These are phyloP conservation scores for Suhomyces terraborum DNA, from an alignment of 1,139 yeast genomes.

Conservation along the genomic window DNA sequence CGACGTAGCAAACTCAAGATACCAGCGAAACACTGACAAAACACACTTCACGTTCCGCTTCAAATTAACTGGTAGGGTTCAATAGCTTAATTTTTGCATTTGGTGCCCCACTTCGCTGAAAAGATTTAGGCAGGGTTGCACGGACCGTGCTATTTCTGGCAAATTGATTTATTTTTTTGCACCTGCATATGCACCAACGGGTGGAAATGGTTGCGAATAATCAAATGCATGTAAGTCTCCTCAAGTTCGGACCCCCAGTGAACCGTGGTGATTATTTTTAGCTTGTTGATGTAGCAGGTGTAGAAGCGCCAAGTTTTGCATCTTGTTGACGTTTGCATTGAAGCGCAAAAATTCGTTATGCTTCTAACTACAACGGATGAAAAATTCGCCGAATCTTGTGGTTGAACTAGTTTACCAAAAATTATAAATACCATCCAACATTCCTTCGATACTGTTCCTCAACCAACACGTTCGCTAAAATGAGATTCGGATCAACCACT, in stretches of 20 bases:
- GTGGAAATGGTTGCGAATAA: constrained; percentile 7
- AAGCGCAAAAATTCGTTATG: not conserved
- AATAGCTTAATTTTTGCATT: too few species aligned
- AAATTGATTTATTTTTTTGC: constrained; percentile 2
- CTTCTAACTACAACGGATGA: not conserved
- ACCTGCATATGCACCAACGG: constrained; percentile 3
- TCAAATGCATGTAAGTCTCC: constrained; percentile 6
- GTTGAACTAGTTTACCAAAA: not conserved
- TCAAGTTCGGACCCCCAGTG: constrained; percentile 1
- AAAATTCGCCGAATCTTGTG: not conserved
- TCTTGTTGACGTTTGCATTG: constrained; percentile 1
- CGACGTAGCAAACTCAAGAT: too few species aligned
- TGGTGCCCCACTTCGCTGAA: not conserved
- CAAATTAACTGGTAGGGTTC: too few species aligned
- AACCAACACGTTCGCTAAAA: constrained; percentile 10
- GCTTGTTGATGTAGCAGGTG: constrained; percentile 2
- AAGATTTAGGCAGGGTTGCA: not conserved
- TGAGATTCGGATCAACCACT: constrained; percentile 11
- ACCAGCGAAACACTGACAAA: too few species aligned
- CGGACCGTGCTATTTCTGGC: not conserved
- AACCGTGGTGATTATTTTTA: constrained; percentile 6
- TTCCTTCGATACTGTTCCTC: not conserved
- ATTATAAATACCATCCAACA: constrained; percentile 9
- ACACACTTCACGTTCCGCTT: too few species aligned
- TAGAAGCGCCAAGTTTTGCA: not conserved